Base-by-base conservation (phyloP, 176 grass and related monocot species). In the Areca catechu region DNA sequence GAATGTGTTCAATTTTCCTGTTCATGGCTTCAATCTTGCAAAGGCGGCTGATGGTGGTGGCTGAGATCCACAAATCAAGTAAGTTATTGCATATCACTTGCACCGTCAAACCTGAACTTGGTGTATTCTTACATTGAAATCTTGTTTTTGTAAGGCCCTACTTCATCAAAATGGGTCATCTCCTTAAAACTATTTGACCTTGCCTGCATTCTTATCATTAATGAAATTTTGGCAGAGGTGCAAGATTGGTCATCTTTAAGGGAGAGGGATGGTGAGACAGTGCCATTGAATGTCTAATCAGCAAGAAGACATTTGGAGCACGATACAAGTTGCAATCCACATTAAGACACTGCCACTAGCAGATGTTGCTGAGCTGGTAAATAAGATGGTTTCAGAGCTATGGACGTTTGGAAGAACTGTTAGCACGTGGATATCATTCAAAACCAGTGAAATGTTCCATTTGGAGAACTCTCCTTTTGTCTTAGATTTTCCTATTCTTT, bases 1-100 rank as follows among this genome's bases (percentile, higher is more conserved):
- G 94, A 62, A 92, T 93, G 94, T 93, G 94, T 67, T 92, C 88
- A 20, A 98, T 98, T 68, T 98, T 98, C 77, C 87, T 98, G 65
- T 85, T 89, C 50, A 89, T 93, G 60, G 94, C 88, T 53, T 83
- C 94, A 53, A 79, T 98, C 74, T 76, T 98, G 81, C 94, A 98
- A 82, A 92, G 88, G 71, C 77, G 94, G 51, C 71, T 98, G 27
- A 92, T 93, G 94, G 73, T 76, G 68, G 84, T 89, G 17, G 66
- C 81, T 65, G 88, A 98, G 21, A 78, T 77, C 53, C 80, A 84
- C 53, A 92, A 57, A 80, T 71, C 82, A 49, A 98, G 84, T 98
- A 89, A 63, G 77, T 69, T 70, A 14, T 47, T 18, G 49, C 28
- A 22, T 58, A 55, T 58, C 28, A 14, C 34, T 61, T 56, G 5